Conservation (phyloP, 768 basidiomycete species). For the Hemileccinum rubropunctum region DNA sequence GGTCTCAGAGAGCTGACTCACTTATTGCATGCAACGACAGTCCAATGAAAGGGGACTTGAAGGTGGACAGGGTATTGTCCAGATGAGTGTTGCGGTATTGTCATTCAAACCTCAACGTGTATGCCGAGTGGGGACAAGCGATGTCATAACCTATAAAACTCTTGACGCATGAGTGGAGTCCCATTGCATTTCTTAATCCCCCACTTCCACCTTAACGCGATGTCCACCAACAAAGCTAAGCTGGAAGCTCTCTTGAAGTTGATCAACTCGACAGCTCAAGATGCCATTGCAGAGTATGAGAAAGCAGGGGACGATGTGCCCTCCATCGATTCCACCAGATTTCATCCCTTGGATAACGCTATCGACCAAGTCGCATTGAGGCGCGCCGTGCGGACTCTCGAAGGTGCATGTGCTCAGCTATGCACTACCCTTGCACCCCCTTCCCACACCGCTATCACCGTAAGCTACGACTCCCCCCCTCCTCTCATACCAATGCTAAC, state of each 20-base stretch:
- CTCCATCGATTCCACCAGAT: conserved; percentile 32
- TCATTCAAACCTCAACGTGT: not conserved
- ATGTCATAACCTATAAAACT: no score
- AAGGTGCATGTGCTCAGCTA: conserved; percentile 37
- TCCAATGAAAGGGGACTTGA: no score
- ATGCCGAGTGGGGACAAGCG: not conserved
- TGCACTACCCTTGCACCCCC: conserved; percentile 35
- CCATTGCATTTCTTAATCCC: not conserved
- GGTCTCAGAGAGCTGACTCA: no score
- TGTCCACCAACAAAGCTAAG: conserved; percentile 22
- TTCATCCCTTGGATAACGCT: conserved; percentile 35
- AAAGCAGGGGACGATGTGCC: conserved; percentile 26
- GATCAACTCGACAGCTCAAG: conserved; percentile 30
- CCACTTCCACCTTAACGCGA: not conserved
- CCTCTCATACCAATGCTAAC: not conserved
- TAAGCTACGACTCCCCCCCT: conserved; percentile 8
- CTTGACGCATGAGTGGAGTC: not conserved
- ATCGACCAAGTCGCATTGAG: conserved; percentile 22
- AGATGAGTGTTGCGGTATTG: not conserved
- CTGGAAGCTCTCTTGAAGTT: conserved; percentile 29
- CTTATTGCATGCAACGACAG: not conserved
- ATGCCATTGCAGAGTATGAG: conserved; percentile 34
- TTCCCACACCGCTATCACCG: conserved; percentile 30
- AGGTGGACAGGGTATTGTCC: not conserved
- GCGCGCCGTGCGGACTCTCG: conserved; percentile 26